Conservation (phyloP, 148 eudicot species). For the Cornus controversa region DNA sequence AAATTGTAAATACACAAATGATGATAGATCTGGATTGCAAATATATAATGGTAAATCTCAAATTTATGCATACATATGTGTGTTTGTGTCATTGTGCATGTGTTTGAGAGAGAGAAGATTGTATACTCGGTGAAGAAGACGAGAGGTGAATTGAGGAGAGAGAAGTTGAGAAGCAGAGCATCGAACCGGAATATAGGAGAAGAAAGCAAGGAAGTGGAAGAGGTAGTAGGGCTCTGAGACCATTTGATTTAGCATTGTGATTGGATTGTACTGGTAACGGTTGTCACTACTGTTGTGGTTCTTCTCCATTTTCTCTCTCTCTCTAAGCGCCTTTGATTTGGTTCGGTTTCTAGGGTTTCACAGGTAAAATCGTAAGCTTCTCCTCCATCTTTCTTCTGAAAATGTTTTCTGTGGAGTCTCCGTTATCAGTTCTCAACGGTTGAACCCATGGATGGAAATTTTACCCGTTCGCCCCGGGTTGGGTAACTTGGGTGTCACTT, state of each 20-base stretch:
- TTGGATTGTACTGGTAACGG: conserved; percentile 29
- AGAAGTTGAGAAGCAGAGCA: conserved; percentile 56
- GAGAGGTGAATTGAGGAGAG: conserved; percentile 48
- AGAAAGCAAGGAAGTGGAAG: conserved; percentile 70
- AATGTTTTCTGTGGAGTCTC: not conserved
- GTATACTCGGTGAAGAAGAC: conserved; percentile 73
- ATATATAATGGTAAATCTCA: not conserved
- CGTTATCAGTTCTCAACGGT: too few relatives aligned
- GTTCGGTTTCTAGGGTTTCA: conserved; percentile 12
- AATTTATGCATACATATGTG: not conserved
- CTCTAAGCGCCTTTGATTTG: not conserved
- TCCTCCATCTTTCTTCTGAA: conserved; percentile 7
- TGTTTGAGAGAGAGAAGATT: not conserved
- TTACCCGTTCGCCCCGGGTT: too few relatives aligned
- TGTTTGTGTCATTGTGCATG: too few relatives aligned
- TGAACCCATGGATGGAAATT: too few relatives aligned
- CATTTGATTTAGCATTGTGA: conserved; percentile 52
- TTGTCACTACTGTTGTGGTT: conserved; percentile 10
- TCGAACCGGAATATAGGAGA: conserved; percentile 86
- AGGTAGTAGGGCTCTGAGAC: conserved; percentile 67
- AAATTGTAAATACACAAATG: not conserved
- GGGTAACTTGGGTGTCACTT: too few relatives aligned
- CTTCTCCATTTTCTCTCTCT: conserved; percentile 21
- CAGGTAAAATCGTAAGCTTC: not conserved
- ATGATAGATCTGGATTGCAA: not conserved